Evolutionary conservation across 495 filamentous ascomycete genomes (phyloP), one percentile per base, ranked within the genome.

Genomic region (Pyrenula aspistea): DNA sequence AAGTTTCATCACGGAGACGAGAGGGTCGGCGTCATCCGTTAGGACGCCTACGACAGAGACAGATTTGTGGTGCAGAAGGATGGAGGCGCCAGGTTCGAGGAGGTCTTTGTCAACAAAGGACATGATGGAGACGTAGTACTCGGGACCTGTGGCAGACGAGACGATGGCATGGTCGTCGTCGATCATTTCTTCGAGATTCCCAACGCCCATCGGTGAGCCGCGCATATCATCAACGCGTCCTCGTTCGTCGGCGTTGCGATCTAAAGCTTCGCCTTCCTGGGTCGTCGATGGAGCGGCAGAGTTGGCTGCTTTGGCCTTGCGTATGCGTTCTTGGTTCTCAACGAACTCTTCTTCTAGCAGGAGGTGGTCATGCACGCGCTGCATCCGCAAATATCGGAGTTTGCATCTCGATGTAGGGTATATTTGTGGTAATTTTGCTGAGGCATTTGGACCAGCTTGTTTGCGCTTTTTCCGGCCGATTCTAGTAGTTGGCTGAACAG

Each of bases 111-210:
- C 93, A 47, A 99, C 93, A 63, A 99, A 99, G 48, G 92, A 96
- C 93, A 99, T 99, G 79, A 99, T 99, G 54, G 91, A 96, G 58
- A 99, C 93, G 68, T 99, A 99, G 76, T 96, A 99, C 69, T 99
- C 93, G 1, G 93, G 94, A 0, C 93, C 93, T 12, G 94, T 96
- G 2, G 94, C 92, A 68, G 89, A 95, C 10, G 89, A 95, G 49
- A 99, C 94, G 65, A 99, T 99, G 57, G 93, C 93, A 66, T 99
- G 93, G 73, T 99, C 93, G 72, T 99, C 93, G 70, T 99, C 93
- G 65, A 99, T 99, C 83, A 99, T 87, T 75, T 99, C 93, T 71
- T 97, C 93, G 64, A 99, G 71, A 59, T 93, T 96, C 49, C 93
- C 93, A 49, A 99, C 93, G 12, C 93, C 93, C 93, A 99, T 99